phyloP scores from a whole-genome alignment of 2,329 filamentous ascomycete genomes.

The Microsporum audouinii region DNA sequence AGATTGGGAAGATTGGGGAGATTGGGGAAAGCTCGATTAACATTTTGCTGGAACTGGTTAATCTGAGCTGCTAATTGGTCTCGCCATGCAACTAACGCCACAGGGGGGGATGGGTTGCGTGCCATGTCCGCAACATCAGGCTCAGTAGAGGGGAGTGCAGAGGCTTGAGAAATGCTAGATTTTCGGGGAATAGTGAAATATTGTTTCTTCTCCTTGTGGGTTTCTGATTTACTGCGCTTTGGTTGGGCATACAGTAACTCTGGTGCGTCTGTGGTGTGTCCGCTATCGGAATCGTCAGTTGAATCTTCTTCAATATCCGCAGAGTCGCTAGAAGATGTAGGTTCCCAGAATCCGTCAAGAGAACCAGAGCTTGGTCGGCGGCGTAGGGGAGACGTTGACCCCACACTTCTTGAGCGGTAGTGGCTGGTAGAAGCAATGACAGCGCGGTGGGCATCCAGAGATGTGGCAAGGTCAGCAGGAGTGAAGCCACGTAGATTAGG shows the following conservation, averaged over 20 bases:
- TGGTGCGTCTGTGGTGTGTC: conserved; percentile 18
- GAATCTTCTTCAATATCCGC: conserved; percentile 33
- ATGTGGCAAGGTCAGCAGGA: conserved; percentile 58
- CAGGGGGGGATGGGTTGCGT: conserved; percentile 42
- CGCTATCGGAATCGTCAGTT: conserved; percentile 21
- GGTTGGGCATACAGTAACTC: conserved; percentile 18
- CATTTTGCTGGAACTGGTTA: conserved; percentile 62
- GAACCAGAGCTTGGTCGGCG: conserved; percentile 48
- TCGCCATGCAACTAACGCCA: conserved; percentile 57
- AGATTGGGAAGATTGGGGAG: conserved; percentile 35
- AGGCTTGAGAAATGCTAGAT: conserved; percentile 12
- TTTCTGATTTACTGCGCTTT: conserved; percentile 8
- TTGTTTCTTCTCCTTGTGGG: conserved; percentile 7
- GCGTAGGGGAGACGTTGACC: conserved; percentile 41
- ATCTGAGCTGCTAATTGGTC: conserved; percentile 64
- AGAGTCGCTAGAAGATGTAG: conserved; percentile 37
- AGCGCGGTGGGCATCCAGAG: conserved; percentile 51
- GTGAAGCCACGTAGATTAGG: conserved; percentile 60
- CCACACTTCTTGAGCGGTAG: conserved; percentile 54
- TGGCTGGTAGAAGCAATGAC: conserved; percentile 53
- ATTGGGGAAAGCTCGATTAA: conserved; percentile 56
- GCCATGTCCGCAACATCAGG: conserved; percentile 19
- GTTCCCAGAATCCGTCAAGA: conserved; percentile 55
- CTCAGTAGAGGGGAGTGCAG: conserved; percentile 18
- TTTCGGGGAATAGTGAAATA: conserved; percentile 15